Percentiles rank a stretch among this genome's conserved stretches.
phyloP scores from a whole-genome alignment of 1,284 basidiomycete genomes.

The Anthracocystis setariae region DNA sequence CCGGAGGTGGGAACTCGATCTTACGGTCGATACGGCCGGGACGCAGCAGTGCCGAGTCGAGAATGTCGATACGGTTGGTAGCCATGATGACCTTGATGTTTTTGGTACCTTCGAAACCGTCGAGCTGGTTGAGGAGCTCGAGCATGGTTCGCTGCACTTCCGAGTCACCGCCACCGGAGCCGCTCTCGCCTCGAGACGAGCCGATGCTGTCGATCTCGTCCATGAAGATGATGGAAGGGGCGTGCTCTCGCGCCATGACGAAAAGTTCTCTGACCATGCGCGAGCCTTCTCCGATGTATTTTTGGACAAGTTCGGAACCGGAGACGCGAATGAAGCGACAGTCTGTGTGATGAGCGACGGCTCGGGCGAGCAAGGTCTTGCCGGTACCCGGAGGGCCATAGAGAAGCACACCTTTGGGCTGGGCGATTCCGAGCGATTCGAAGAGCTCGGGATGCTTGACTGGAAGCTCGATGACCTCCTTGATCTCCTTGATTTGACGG shows the following conservation, averaged over 20 bases:
- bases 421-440: constrained; percentile 94
- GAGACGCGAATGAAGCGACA: constrained; percentile 97
- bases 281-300: constrained; percentile 97
- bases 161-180: constrained; percentile 79
- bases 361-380: constrained; percentile 66
- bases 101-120: constrained; percentile 96
- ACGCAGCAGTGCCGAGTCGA: constrained; percentile 91
- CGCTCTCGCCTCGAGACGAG: constrained; percentile 87
- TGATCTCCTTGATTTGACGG: constrained; percentile 98
- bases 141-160: constrained; percentile 99
- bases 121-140: constrained; percentile 94
- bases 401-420: constrained; percentile 77
- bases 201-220: constrained; percentile 99
- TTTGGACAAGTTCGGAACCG: constrained; percentile 95
- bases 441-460: constrained; percentile 98
- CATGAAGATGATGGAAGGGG: constrained; percentile 99
- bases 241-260: constrained; percentile 98
- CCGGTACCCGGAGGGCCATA: constrained; percentile 67
- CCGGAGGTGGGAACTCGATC: constrained; percentile 98
- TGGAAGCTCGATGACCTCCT: constrained; percentile 97
- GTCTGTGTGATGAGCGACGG: constrained; percentile 84
- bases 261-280: constrained; percentile 84
- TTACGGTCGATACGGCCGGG: constrained; percentile 98
- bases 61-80: constrained; percentile 97
- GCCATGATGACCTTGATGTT: constrained; percentile 99